These are phyloP conservation scores for Gigaspora rosea DNA, from an alignment of 192 early-diverging fungal species.

Conservation along the genomic window DNA sequence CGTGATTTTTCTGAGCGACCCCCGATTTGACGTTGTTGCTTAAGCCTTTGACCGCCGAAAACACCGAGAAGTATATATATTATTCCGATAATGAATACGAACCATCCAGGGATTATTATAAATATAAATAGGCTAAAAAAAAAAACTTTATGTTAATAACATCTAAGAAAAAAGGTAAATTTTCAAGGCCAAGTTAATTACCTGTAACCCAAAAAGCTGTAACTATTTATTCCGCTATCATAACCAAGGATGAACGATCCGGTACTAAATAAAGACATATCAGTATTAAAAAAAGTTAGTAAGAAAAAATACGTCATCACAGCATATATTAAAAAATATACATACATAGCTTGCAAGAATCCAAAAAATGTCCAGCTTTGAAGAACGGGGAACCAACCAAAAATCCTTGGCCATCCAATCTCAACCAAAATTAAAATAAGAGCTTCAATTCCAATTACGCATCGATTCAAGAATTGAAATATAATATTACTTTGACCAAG, in stretches of 20 bases:
- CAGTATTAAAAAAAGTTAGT: not conserved
- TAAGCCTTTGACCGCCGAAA: conserved; percentile 13
- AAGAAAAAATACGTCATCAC: not conserved
- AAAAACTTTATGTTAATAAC: not conserved
- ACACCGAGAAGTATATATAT: conserved; percentile 16
- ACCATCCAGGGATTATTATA: conserved; percentile 25
- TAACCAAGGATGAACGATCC: conserved; percentile 31
- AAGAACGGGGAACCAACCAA: conserved; percentile 19
- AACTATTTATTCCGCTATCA: conserved; percentile 29
- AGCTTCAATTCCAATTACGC: conserved; percentile 17
- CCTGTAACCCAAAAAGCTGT: conserved; percentile 20
- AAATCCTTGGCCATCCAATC: conserved; percentile 20
- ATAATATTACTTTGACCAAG: conserved; percentile 30
- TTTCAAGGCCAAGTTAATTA: not conserved
- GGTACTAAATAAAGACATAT: not conserved
- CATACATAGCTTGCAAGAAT: conserved; percentile 27
- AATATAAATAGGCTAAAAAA: conserved; percentile 21
- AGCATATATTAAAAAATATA: not conserved
- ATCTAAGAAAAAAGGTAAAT: not conserved
- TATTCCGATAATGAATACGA: conserved; percentile 31
- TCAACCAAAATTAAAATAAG: conserved; percentile 28
- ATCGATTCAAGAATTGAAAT: conserved; percentile 28
- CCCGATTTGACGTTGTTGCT: not conserved
- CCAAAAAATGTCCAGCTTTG: conserved; percentile 31
- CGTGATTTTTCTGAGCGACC: not conserved